These are phyloP conservation scores for Ophiostoma angusticollis DNA, from an alignment of 2,329 filamentous ascomycete genomes.

Conservation along the genomic window DNA sequence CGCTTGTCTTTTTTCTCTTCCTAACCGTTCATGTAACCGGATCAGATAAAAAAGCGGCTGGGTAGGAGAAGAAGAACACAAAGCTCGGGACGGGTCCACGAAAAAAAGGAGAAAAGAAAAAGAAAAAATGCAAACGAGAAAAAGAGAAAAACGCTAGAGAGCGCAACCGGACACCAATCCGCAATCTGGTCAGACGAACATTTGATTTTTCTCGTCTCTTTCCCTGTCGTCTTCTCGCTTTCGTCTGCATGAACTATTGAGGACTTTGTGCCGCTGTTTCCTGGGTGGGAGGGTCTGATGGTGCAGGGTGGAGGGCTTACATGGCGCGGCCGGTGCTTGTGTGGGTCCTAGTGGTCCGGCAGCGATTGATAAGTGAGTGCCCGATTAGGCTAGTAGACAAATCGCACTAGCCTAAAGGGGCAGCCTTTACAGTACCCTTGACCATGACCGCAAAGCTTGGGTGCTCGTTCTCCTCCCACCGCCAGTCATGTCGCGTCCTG, in stretches of 20 bases:
- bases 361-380: too few species aligned
- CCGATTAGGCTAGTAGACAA: too few species aligned
- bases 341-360: too few species aligned
- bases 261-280: background rate
- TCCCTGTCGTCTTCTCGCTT: background rate
- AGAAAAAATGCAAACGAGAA: background rate
- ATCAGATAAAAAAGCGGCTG: background rate
- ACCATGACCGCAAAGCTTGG: too few species aligned
- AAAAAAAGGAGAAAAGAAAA: background rate
- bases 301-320: too few species aligned
- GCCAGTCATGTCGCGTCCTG: too few species aligned
- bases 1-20: too few species aligned
- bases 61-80: background rate
- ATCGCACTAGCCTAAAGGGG: too few species aligned
- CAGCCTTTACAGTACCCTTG: too few species aligned
- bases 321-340: too few species aligned
- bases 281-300: constrained; percentile 2
- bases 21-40: background rate
- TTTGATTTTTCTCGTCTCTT: background rate
- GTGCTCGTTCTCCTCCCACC: too few species aligned
- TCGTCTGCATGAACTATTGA: background rate
- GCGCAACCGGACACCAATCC: constrained; percentile 9
- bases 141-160: constrained; percentile 5
- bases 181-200: background rate
- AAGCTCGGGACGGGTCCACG: background rate